Base-by-base conservation (phyloP, 1,284 basidiomycete genomes). In the Melampsora abietis-canadensis region DNA sequence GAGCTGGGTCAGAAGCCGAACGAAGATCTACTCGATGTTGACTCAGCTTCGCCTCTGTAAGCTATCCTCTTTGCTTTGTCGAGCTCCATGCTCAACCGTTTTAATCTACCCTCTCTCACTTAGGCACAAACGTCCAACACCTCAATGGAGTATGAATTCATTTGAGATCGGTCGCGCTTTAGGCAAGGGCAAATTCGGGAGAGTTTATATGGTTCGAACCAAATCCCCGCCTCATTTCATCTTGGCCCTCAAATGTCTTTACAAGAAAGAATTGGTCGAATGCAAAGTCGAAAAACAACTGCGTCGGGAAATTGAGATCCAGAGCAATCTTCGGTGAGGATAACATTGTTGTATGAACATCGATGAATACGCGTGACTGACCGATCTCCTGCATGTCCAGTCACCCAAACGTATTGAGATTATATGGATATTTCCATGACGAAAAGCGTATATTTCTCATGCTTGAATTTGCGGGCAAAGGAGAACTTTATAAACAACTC, bases 381-480 rank as follows among this genome's bases (percentile, higher is more conserved):
- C 34, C 46, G 21, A 24, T 34, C 15, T n/a, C 14, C 31, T 2
- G 27, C 8, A 21, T 40, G 4, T 44, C 6, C 76, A 86, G 95
- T 66, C 96, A 98, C 82, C 96, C 96, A 0, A 90, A 98, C 82
- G 90, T 98, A 76, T 85, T 99, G 10, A 88, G 95, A 8, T 85
- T 98, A 21, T 94, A 96, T 78, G 94, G 94, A 47, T 98, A 94
- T 85, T 98, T 98, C 84, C 93, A 98, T 83, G 95, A 98, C 82
- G 88, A 92, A 80, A 95, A 95, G 81, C 90, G 94, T n/a, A 94
- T 98, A 79, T 98, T 97, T 84, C 86, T 98, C 78, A 94, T 98
- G 88, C 87, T 97, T 78, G 94, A 98, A 82, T 98, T 95, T 81
- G 94, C 94, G 0, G 93, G 90, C 51, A 91, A 93, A 79, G 95